phyloP scores from a whole-genome alignment of 768 basidiomycete species.

The Phaeotremella fagi region DNA sequence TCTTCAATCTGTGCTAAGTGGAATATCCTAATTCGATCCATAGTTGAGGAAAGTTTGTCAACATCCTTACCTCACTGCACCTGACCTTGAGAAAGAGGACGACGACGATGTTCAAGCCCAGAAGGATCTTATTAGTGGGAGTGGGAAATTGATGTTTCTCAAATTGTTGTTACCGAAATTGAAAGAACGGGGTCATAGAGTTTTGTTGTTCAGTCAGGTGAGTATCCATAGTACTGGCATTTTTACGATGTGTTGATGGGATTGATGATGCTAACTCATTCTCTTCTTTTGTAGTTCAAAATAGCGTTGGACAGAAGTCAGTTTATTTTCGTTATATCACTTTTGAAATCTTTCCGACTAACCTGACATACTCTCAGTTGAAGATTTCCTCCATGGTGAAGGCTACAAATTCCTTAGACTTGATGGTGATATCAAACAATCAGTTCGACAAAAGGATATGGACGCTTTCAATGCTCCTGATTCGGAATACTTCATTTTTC shows the following conservation, averaged over 20 bases:
- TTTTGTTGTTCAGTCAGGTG: conserved; percentile 88
- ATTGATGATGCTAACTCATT: background rate
- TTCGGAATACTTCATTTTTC: conserved; percentile 84
- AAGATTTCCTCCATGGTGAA: conserved; percentile 83
- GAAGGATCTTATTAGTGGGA: conserved; percentile 72
- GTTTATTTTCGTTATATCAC: background rate
- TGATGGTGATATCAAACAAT: conserved; percentile 82
- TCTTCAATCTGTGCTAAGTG: background rate
- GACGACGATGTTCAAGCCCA: conserved; percentile 62
- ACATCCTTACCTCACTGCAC: conserved; percentile 81
- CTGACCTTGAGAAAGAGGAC: conserved; percentile 69
- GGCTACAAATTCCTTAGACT: conserved; percentile 72
- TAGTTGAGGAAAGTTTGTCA: conserved; percentile 53
- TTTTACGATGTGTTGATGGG: background rate
- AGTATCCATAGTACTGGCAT: conserved; percentile 16
- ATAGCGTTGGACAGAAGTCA: conserved; percentile 69
- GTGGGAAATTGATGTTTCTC: conserved; percentile 77
- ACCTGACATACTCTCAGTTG: conserved; percentile 50
- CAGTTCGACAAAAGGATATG: conserved; percentile 86
- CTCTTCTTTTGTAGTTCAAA: conserved; percentile 62
- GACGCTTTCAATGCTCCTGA: conserved; percentile 85
- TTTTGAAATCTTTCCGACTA: background rate
- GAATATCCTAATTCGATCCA: background rate
- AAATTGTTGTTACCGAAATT: conserved; percentile 75
- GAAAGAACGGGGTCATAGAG: conserved; percentile 76